Base-by-base conservation (phyloP, 768 basidiomycete species). In the Xerocomus potaroensis region DNA sequence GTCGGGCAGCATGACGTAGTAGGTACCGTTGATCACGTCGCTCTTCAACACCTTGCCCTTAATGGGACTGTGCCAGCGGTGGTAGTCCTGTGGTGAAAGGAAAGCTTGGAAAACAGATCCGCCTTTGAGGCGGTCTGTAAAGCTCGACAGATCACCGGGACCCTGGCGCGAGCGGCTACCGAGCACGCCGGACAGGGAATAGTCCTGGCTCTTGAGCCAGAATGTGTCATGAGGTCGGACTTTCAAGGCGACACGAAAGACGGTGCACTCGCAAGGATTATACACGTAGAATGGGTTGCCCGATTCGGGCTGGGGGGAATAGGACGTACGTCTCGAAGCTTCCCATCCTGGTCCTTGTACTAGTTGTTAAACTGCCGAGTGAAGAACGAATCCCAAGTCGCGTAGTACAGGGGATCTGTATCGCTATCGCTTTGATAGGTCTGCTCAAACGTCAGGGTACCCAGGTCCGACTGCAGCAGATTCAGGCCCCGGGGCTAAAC, bases 21-120 rank as follows among this genome's bases (percentile, higher is more conserved):
- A 57, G 8, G 47, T 47, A 11, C 55, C 48, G 3, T 18, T 15
- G 1, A 78, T 55, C 27, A 71, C 16, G 9, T 4, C 5, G 3
- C 14, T 21, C 58, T 75, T 62, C 18, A 42, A 49, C 41, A 78
- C 58, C 0, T 22, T 60, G 8, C 77, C 75, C 18, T 67, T 65
- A 12, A 82, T 72, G 33, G 82, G 82, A 27, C 68, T 63, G 64
- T 79, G 77, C 82, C 80, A 82, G 52, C 80, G 76, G 53, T 83
- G 81, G 56, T 80, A 83, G 21, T 71, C 70, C 26, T 68, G 53
- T 0, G 76, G 69, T 35, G 66, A 67, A 47, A 83, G 73, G 69
- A 80, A 81, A 0, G 74, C 79, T 56, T 83, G 82, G 59, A 72
- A 74, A 22, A 78, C 61, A 0, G 73, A 69, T 8, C 73, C 81